Evolutionary conservation across 495 filamentous ascomycete genomes (phyloP), one percentile per base, ranked within the genome.

Genomic region (Bryoglossum gracile): DNA sequence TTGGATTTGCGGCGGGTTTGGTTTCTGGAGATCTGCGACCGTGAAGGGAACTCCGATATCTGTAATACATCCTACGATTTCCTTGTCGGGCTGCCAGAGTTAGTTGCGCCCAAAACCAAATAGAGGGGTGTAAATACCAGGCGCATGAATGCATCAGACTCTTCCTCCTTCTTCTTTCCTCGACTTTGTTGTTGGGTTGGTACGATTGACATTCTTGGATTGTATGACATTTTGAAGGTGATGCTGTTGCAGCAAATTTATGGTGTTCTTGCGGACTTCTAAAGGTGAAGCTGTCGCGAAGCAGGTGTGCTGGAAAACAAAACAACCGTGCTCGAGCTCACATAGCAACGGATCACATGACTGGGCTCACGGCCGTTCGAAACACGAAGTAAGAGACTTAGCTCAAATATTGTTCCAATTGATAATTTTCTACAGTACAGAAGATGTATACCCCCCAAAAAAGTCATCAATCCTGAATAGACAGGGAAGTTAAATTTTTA

Each of bases 31-130:
- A 67, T 98, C 92, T 52, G 86, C 83, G n/a, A 84, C 69, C 1
- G 78, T 83, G 65, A 96, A 95, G 3, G 78, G 77, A 43, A 98
- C 86, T 37, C 89, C 90, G 47, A 97, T 92, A 62, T 97, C 92
- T 65, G 81, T 90, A 71, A 98, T 94, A 66, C 92, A 98, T 60
- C 85, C 89, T 58, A 89, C 88, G 45, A 98, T 96, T 64, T 97
- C 92, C 56, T 76, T 78, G 61, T 96, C 89, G 16, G 74, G 65
- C 58, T 63, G 43, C 65, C 48, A 62, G 56, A 33, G 39, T 56
- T 9, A 41, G 34, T 34, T 22, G 44, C 22, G 28, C 39, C 8
- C 47, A 14, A 30, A 14, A 40, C 34, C 3, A 28, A 32, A 18
- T 30, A 1, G 14, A 21, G 36, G 26, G 32, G 40, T 42, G 21